Evolutionary conservation across 2,329 filamentous ascomycete genomes (phyloP).

Genomic region (Ramularia collo-cygni): DNA sequence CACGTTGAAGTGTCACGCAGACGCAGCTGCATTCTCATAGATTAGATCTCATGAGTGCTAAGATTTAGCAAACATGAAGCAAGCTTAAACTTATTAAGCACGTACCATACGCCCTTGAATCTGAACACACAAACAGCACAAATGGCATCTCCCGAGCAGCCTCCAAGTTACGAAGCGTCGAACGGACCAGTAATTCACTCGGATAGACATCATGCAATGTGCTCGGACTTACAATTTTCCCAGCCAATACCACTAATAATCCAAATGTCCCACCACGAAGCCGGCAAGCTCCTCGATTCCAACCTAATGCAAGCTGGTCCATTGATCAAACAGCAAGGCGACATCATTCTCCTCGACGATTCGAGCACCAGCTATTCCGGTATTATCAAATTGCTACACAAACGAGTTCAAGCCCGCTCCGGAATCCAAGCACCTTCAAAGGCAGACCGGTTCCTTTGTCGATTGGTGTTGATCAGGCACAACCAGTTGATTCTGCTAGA

Average conservation of each 20-base stretch:
- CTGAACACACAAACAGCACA: background rate
- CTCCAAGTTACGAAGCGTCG: background rate
- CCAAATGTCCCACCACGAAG: slow-evolving; percentile 1
- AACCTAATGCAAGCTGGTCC: background rate
- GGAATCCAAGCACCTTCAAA: background rate
- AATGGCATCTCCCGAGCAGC: background rate
- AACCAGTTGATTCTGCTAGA: slow-evolving; percentile 9
- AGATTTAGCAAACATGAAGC: background rate
- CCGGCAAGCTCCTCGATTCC: background rate
- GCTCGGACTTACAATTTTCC: background rate
- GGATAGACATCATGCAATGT: background rate
- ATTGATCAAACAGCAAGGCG: slow-evolving; percentile 1
- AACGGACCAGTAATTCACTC: background rate
- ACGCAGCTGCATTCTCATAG: too few relatives aligned
- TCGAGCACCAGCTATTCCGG: background rate
- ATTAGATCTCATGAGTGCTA: too few relatives aligned
- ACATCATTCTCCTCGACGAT: slow-evolving; percentile 1
- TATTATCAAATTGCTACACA: background rate
- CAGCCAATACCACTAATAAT: background rate
- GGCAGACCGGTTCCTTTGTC: slow-evolving; percentile 1
- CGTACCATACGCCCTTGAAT: background rate
- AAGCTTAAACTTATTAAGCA: background rate
- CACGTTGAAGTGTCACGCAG: too few relatives aligned
- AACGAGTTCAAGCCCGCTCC: slow-evolving; percentile 3
- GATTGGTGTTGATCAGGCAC: background rate